Evolutionary conservation across 2,329 filamentous ascomycete genomes (phyloP).

Genomic region (Magnaporthiopsis incrustans): DNA sequence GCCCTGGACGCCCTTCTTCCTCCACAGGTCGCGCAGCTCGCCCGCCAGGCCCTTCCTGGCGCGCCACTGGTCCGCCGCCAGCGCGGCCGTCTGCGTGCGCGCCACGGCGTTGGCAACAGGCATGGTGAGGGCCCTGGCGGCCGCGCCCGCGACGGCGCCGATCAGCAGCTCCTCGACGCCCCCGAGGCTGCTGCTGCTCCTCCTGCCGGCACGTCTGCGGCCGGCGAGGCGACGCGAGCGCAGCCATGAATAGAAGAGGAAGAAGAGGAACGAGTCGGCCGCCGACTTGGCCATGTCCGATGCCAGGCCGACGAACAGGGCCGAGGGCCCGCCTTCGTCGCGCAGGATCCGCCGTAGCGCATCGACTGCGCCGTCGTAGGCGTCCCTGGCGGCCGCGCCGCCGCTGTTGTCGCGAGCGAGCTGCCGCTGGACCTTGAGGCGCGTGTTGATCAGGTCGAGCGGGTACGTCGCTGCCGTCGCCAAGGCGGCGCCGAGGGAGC

Average conservation of each 20-base stretch:
- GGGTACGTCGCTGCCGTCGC: conserved; percentile 76
- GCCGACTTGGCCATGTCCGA: conserved; percentile 60
- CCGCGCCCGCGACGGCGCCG: conserved; percentile 65
- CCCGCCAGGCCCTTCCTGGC: conserved; percentile 36
- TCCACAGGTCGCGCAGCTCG: conserved; percentile 51
- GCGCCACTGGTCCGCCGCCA: conserved; percentile 19
- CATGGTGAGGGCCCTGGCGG: conserved; percentile 68
- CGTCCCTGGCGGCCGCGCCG: conserved; percentile 4
- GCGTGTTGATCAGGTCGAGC: conserved; percentile 71
- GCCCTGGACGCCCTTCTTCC: conserved; percentile 63
- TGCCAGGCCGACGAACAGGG: conserved; percentile 61
- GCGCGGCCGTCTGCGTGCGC: conserved; percentile 63
- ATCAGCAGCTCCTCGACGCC: conserved; percentile 66
- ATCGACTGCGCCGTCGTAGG: conserved; percentile 58
- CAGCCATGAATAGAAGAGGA: conserved; percentile 62
- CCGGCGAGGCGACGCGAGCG: conserved; percentile 22
- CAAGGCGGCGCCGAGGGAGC: conserved; percentile 68
- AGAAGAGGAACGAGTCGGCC: conserved; percentile 77
- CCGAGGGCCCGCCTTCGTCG: conserved; percentile 59
- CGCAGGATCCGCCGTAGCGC: conserved; percentile 63
- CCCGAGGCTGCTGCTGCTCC: conserved; percentile 34
- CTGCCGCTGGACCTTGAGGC: conserved; percentile 70
- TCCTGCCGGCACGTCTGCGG: conserved; percentile 8
- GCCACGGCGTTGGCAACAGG: conserved; percentile 78
- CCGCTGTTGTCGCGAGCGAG: conserved; percentile 30